Evolutionary conservation across 441 rosid genomes (phyloP).

Genomic region (Gossypium davidsonii): DNA sequence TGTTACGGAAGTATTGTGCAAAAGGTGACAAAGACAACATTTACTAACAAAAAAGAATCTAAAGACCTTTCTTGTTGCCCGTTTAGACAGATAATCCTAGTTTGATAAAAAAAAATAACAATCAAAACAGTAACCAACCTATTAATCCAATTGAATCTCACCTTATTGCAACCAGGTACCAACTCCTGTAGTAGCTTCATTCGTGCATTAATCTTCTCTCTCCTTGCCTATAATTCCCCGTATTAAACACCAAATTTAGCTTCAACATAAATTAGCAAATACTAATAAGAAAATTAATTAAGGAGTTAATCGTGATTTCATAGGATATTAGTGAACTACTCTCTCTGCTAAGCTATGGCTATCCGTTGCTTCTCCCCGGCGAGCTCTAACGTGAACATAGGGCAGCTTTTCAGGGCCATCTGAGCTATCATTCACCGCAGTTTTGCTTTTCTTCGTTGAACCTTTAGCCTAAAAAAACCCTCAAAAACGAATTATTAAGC

Average conservation of each 20-base stretch:
- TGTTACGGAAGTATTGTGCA: conserved; percentile 10
- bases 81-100: conserved; percentile 11
- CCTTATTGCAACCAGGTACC: conserved; percentile 65
- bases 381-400: conserved; percentile 93
- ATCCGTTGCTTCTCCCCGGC: conserved; percentile 96
- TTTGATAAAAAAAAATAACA: not conserved
- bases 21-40: conserved; percentile 14
- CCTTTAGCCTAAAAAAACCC: conserved; percentile 45
- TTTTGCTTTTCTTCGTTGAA: conserved; percentile 75
- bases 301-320: not conserved
- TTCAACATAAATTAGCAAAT: conserved; percentile 2
- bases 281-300: conserved; percentile 6
- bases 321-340: conserved; percentile 32
- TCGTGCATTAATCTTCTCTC: conserved; percentile 61
- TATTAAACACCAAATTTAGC: conserved; percentile 19
- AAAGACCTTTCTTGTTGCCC: not conserved
- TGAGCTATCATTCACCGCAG: conserved; percentile 32
- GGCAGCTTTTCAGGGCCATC: conserved; percentile 76
- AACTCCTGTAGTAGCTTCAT: conserved; percentile 66
- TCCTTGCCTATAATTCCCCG: conserved; percentile 39
- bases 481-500: not conserved
- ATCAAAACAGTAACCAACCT: conserved; percentile 28
- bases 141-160: conserved; percentile 22
- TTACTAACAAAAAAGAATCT: not conserved
- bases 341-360: conserved; percentile 99